Base-by-base conservation (phyloP, 306 rosid genomes). In the Quercus gilva region DNA sequence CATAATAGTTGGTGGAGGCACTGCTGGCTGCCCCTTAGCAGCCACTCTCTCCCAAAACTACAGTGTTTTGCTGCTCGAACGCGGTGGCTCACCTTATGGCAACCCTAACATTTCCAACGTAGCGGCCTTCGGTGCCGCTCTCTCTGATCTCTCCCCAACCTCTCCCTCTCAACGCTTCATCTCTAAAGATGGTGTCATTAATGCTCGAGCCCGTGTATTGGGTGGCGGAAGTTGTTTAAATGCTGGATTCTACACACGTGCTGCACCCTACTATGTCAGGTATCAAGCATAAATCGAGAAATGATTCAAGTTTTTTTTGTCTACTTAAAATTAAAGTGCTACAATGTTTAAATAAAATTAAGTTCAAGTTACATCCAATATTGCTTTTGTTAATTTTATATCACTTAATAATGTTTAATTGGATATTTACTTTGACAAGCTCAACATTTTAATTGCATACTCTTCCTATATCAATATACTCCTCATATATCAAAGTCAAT, bases 21-120 rank as follows among this genome's bases (percentile, higher is more conserved):
- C 98, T 0, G 92, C 97, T 0, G 98, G 98, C 4, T 91, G 98
- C 55, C 98, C 98, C 17, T 81, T 93, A 26, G 98, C 98, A 0
- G 97, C 98, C 8, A 93, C 97, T 0, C 79, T 93, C 6, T 89
- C 97, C 49, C 88, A 89, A 69, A 88, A 88, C 49, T 87, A 86
- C 84, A 88, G 76, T 51, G 98, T 93, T n/a, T 79, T 93, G 83
- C 51, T 93, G 11, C 83, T 93, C 0, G 98, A 93, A 83, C 91
- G 98, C 0, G 98, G 98, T 0, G 93, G 94, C 1, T 81, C 98
- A 0, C 98, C 98, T 5, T 93, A 89, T 5, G 94, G 94, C 28
- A 91, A 93, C 78, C 85, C 89, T 9, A 93, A 91, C 78, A 87
- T 93, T 69, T 84, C 87, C 45, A 69, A 93, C 51, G 80, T 88